Percentiles rank a stretch among this genome's conserved stretches.
Evolutionary conservation across 1,284 basidiomycete species (phyloP).

Genomic region (Cystobasidiaceae sp.): DNA sequence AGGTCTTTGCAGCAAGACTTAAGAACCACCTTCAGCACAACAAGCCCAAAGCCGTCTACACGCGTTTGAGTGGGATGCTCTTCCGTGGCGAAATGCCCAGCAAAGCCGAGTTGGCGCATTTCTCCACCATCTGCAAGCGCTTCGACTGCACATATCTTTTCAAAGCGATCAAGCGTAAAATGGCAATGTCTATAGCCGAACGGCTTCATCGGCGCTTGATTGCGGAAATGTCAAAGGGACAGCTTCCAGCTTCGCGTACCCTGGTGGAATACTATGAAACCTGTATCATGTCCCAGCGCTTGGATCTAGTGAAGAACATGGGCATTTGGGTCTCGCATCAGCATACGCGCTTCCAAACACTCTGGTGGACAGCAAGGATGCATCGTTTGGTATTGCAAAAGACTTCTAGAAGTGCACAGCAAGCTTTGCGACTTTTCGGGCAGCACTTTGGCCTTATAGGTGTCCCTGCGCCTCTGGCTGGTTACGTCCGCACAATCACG

Average conservation of each 20-base stretch:
- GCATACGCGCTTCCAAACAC: neutral
- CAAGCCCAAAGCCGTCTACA: neutral
- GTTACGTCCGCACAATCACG: neutral
- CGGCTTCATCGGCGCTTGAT: constrained; percentile 19
- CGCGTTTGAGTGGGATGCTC: neutral
- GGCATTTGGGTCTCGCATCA: constrained; percentile 11
- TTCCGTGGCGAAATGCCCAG: neutral
- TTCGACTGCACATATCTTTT: neutral
- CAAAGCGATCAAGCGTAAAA: neutral
- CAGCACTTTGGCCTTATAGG: neutral
- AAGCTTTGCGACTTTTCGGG: constrained; percentile 5
- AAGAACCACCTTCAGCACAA: neutral
- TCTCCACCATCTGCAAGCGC: neutral
- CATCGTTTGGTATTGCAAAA: neutral
- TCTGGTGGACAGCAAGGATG: constrained; percentile 12
- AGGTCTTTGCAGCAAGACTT: no score
- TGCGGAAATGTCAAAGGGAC: no score
- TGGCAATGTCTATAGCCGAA: constrained; percentile 1
- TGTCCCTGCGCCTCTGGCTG: neutral
- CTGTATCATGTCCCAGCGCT: neutral
- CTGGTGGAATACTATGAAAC: no score
- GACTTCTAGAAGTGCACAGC: neutral
- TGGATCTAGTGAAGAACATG: neutral
- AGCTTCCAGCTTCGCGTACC: no score
- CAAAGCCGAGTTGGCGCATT: neutral